Percentiles rank a stretch among this genome's conserved stretches.
Conservation (phyloP, 2,329 filamentous ascomycete genomes). For the Aspergillus sp. region DNA sequence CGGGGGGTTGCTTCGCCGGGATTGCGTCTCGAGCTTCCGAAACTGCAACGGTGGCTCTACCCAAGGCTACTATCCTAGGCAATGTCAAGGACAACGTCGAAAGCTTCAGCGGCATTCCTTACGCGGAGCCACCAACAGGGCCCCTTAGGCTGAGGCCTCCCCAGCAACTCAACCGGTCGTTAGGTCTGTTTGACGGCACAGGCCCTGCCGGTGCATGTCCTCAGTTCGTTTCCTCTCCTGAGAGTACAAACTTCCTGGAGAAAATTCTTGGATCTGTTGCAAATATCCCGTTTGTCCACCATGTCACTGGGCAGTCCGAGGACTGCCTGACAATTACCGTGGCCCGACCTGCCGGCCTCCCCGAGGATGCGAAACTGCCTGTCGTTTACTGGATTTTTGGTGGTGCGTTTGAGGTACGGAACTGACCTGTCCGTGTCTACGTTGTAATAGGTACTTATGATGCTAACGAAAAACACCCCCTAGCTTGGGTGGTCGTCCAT, state of each 20-base stretch:
- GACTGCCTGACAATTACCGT: constrained; percentile 66
- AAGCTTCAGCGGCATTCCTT: constrained; percentile 73
- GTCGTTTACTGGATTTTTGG: constrained; percentile 73
- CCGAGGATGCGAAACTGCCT: constrained; percentile 57
- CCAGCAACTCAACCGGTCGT: constrained; percentile 54
- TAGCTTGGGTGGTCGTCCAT: too few species aligned
- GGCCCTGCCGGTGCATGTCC: constrained; percentile 64
- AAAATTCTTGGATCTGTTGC: constrained; percentile 52
- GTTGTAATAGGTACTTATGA: too few species aligned
- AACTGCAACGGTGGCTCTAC: constrained; percentile 55
- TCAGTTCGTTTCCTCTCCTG: constrained; percentile 65
- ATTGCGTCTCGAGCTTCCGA: too few species aligned
- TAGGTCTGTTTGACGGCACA: constrained; percentile 64
- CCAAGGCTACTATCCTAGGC: constrained; percentile 52
- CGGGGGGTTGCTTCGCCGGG: too few species aligned
- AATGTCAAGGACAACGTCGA: constrained; percentile 53
- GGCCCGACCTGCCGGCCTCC: constrained; percentile 58
- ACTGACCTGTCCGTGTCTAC: too few species aligned
- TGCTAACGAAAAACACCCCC: too few species aligned
- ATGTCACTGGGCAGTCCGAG: constrained; percentile 56
- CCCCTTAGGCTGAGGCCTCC: constrained; percentile 69
- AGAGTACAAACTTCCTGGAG: constrained; percentile 40
- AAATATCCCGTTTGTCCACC: constrained; percentile 60
- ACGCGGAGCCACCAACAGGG: constrained; percentile 68
- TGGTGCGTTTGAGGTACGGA: constrained; percentile 54